A percentile compares a stretch with the other conserved stretches of the same genome.
phyloP scores from a whole-genome alignment of 2,329 filamentous ascomycete species.

The Talaromyces amestolkiae region DNA sequence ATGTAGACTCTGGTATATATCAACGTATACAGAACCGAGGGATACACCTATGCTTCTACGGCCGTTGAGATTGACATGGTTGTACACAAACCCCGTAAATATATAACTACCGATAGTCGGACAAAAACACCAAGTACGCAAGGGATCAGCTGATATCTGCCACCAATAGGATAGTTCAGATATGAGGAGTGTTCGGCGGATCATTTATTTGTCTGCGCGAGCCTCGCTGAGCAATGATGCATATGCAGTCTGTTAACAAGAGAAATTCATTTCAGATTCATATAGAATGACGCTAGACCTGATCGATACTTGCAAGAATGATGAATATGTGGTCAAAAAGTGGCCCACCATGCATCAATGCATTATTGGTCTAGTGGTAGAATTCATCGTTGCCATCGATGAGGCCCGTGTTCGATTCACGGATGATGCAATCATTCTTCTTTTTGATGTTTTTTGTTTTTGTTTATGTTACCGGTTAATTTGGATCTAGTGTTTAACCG shows the following conservation, averaged over 20 bases:
- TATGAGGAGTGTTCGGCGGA: neutral
- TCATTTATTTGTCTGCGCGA: neutral
- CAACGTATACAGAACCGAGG: neutral
- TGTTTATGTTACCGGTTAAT: neutral
- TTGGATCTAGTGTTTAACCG: neutral
- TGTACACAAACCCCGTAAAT: no score
- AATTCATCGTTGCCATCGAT: constrained; percentile 25
- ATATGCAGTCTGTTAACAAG: neutral
- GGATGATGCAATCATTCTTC: constrained; percentile 20
- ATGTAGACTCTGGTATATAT: neutral
- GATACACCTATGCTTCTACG: neutral
- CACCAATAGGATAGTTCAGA: neutral
- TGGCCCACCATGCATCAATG: neutral
- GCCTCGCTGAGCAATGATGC: neutral
- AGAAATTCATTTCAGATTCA: neutral
- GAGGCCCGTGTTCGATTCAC: constrained; percentile 25
- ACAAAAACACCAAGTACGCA: neutral
- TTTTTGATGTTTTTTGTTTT: neutral
- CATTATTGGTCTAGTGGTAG: constrained; percentile 25
- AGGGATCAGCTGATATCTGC: neutral
- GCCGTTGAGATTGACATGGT: neutral
- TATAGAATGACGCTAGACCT: neutral
- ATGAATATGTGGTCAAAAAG: neutral
- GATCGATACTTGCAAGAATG: neutral
- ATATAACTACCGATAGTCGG: neutral